These are phyloP conservation scores for Dunaliella sp. DNA, from an alignment of 139 green algal species.

Conservation along the genomic window DNA sequence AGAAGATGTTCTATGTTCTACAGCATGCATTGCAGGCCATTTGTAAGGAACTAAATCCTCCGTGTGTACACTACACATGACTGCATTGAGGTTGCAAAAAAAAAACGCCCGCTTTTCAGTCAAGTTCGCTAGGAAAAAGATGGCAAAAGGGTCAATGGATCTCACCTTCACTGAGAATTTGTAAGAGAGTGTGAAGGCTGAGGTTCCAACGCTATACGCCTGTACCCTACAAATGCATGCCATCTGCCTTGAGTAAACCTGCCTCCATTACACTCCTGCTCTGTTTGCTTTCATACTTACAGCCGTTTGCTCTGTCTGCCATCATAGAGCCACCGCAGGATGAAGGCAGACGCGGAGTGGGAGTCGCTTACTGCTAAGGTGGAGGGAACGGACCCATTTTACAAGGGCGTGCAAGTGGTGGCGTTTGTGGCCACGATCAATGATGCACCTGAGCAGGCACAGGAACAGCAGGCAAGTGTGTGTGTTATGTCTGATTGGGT, in stretches of 20 bases:
- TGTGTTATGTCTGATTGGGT: too few relatives aligned
- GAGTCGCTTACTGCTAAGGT: constrained; percentile 61
- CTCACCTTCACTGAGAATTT: neutral
- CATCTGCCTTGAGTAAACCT: neutral
- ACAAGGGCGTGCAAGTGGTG: constrained; percentile 47
- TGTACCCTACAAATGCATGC: neutral
- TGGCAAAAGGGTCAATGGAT: neutral
- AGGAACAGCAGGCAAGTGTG: constrained; percentile 27
- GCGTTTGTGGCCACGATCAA: constrained; percentile 50
- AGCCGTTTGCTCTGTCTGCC: neutral
- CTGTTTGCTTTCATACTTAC: neutral
- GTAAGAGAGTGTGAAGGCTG: neutral
- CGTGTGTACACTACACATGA: too few relatives aligned
- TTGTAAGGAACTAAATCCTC: too few relatives aligned
- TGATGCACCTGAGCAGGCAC: constrained; percentile 1
- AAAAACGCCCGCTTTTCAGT: too few relatives aligned
- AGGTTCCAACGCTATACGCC: neutral
- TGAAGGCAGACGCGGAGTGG: constrained; percentile 78
- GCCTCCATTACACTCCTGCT: neutral
- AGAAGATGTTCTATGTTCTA: too few relatives aligned
- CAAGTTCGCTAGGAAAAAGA: too few relatives aligned
- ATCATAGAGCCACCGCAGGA: constrained; percentile 63
- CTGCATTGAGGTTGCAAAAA: too few relatives aligned
- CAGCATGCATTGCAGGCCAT: too few relatives aligned
- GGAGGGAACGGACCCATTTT: constrained; percentile 41